Conservation (phyloP, 805 yeast genomes). For the Limtongozyma cylindracea region DNA sequence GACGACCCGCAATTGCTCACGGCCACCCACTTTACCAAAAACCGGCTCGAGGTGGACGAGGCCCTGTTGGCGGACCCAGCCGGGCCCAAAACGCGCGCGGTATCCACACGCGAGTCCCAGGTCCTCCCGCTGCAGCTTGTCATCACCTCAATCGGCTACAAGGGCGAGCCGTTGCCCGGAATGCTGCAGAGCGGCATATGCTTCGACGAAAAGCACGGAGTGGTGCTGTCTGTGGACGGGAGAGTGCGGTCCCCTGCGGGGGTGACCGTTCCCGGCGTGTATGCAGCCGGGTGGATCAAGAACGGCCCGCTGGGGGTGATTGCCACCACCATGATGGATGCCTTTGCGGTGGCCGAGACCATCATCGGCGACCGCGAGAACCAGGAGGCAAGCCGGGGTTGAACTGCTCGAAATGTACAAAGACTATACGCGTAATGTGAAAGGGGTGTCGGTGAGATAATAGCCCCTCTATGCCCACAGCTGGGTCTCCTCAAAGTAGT, state of each 20-base stretch:
- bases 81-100: too few species aligned
- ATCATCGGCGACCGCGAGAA: conserved; percentile 28
- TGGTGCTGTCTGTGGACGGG: too few species aligned
- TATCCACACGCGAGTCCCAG: too few species aligned
- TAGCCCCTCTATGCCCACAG: conserved; percentile 24
- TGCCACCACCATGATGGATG: conserved; percentile 70
- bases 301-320: conserved; percentile 78
- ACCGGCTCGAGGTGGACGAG: conserved; percentile 19
- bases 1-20: conserved; percentile 11
- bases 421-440: too few species aligned
- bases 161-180: conserved; percentile 37
- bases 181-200: conserved; percentile 14
- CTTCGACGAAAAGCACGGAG: conserved; percentile 7
- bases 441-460: too few species aligned
- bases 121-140: too few species aligned
- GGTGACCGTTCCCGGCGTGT: conserved; percentile 39
- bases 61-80: too few species aligned
- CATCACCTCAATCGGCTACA: conserved; percentile 66
- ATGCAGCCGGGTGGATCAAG: conserved; percentile 80
- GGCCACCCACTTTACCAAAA: conserved; percentile 22
- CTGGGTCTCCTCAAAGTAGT: conserved; percentile 53
- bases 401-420: too few species aligned
- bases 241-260: too few species aligned
- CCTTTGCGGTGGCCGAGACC: conserved; percentile 47
- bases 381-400: too few species aligned